Base-by-base conservation (phyloP, 1,284 basidiomycete species). In the Ceratobasidium papillatum region DNA sequence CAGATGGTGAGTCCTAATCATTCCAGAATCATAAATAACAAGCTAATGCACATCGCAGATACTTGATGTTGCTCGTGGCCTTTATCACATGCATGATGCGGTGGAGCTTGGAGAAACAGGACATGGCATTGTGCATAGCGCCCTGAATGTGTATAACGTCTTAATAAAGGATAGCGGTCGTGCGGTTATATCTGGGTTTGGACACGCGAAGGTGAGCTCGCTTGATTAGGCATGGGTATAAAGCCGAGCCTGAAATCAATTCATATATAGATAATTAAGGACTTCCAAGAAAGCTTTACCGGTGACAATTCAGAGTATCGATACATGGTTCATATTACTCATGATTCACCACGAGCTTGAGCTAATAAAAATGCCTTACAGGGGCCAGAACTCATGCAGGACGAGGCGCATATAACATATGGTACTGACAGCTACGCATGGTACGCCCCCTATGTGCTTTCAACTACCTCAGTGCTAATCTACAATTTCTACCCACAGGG, bases 121-220 rank as follows among this genome's bases (percentile, higher is more conserved):
- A 12, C 45, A 51, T 30, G 64, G n/a, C n/a, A n/a, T n/a, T n/a
- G n/a, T n/a, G n/a, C n/a, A n/a, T n/a, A n/a, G n/a, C n/a, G n/a
- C n/a, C 11, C 47, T 66, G 2, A 66, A 66, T 32, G 34, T 54
- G 14, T 66, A 9, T 32, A 66, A 66, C 30, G 49, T 66, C 7
- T 47, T 66, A 7, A 47, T 66, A 7, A 66, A 66, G 22, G 64
- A 66, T 41, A 66, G 64, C 32, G 64, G 64, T 3, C 45, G 49
- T 11, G 49, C 49, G 3, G 64, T 54, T 2, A 66, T 66, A 22
- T 66, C 64, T 38, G 64, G 64, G 12, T 66, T 66, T 22, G 64
- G 64, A 11, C 64, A 66, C 30, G 27, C 64, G 5, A 66, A 66
- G 64, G 64, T 66, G 27, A 19, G 51, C 22, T 52, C n/a, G n/a